phyloP scores from a whole-genome alignment of 1,284 basidiomycete species.

The Gymnopus androsaceus region DNA sequence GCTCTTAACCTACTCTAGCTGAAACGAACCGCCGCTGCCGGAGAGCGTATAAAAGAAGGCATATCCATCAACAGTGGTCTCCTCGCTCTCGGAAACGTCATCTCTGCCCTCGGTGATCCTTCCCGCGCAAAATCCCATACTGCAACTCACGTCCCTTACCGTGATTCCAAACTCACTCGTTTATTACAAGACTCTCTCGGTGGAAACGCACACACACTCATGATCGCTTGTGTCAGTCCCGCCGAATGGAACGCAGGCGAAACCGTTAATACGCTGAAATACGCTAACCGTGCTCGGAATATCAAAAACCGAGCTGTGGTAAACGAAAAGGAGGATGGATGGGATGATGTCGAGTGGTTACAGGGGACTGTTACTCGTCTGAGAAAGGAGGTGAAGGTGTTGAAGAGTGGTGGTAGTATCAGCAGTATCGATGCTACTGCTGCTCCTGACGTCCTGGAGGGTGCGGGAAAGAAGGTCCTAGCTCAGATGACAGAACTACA shows the following conservation, averaged over 20 bases:
- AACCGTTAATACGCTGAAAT: slow-evolving; percentile 97
- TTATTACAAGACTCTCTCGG: slow-evolving; percentile 97
- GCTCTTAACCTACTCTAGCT: slow-evolving; percentile 47
- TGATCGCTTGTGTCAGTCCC: slow-evolving; percentile 98
- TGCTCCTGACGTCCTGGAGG: slow-evolving; percentile 45
- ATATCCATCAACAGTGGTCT: slow-evolving; percentile 97
- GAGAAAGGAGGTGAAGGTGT: slow-evolving; percentile 79
- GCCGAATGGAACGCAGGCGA: slow-evolving; percentile 95
- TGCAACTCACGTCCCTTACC: slow-evolving; percentile 89
- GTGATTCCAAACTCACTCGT: slow-evolving; percentile 95
- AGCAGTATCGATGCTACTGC: slow-evolving; percentile 27
- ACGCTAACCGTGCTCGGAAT: slow-evolving; percentile 95
- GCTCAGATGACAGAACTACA: slow-evolving; percentile 78
- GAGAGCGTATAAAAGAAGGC: slow-evolving; percentile 96
- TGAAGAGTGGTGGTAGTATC: slow-evolving; percentile 66
- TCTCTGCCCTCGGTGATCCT: slow-evolving; percentile 97
- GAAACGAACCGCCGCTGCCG: slow-evolving; percentile 90
- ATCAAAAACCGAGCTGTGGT: slow-evolving; percentile 95
- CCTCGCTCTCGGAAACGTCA: slow-evolving; percentile 96
- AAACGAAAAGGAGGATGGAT: slow-evolving; percentile 95
- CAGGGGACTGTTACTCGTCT: slow-evolving; percentile 84
- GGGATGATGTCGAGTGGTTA: slow-evolving; percentile 97
- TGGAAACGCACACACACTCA: slow-evolving; percentile 96
- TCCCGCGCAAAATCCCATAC: slow-evolving; percentile 75
- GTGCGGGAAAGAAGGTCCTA: slow-evolving; percentile 69